Evolutionary conservation across 2,329 filamentous ascomycete species (phyloP).

Genomic region (Thermothelomyces thermophilus): DNA sequence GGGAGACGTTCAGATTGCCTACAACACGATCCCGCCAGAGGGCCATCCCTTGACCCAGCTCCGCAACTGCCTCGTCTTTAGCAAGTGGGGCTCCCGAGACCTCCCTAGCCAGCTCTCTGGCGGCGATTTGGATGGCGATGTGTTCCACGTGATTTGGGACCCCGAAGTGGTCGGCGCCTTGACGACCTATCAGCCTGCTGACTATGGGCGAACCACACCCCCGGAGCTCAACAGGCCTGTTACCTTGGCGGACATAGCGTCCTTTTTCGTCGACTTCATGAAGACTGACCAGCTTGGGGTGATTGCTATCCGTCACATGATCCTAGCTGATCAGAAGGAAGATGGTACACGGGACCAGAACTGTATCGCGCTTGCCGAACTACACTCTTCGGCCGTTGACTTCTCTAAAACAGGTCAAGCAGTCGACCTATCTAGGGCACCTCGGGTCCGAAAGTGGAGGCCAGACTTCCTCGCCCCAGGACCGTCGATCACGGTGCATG

Average conservation of each 20-base stretch:
- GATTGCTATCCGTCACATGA: conserved; percentile 58
- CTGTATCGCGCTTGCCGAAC: conserved; percentile 50
- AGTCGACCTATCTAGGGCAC: conserved; percentile 42
- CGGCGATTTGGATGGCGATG: conserved; percentile 77
- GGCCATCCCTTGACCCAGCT: conserved; percentile 56
- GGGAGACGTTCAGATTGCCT: conserved; percentile 66
- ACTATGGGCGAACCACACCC: conserved; percentile 58
- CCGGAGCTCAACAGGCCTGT: conserved; percentile 57
- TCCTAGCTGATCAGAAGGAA: conserved; percentile 52
- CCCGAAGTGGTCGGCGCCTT: conserved; percentile 33
- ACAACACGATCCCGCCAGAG: conserved; percentile 53
- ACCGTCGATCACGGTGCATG: conserved; percentile 39
- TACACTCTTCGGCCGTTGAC: conserved; percentile 67
- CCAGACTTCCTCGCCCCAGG: conserved; percentile 50
- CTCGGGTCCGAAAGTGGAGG: conserved; percentile 33
- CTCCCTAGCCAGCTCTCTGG: conserved; percentile 73
- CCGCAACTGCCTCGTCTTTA: conserved; percentile 73
- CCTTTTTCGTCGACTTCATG: conserved; percentile 79
- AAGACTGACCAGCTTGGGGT: conserved; percentile 57
- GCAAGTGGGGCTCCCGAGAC: conserved; percentile 62
- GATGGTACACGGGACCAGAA: conserved; percentile 45
- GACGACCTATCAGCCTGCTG: conserved; percentile 51
- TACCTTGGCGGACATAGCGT: conserved; percentile 58
- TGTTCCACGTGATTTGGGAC: conserved; percentile 77
- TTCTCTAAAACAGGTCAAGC: conserved; percentile 68